Conservation (phyloP, 202 grass and related monocot genomes). For the Cymbopogon flexuosus region DNA sequence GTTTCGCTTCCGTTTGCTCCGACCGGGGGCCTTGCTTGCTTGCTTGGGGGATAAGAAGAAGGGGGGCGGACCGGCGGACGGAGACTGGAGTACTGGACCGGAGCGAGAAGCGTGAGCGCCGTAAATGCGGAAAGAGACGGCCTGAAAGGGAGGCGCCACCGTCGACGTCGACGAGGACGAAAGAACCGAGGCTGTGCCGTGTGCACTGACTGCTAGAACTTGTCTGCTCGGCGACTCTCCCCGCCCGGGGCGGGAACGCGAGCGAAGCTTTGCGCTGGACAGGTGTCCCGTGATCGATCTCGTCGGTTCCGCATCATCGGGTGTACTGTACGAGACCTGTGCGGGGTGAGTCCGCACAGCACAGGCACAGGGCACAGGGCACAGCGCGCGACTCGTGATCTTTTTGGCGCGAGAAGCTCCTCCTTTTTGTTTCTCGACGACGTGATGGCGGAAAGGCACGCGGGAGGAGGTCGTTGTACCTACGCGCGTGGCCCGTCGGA, state of each 20-base stretch:
- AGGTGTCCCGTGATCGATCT: slow-evolving; percentile 5
- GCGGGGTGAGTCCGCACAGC: no score
- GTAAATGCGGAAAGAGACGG: slow-evolving; percentile 29
- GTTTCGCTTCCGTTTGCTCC: neutral
- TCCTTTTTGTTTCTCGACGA: neutral
- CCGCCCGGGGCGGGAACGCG: neutral
- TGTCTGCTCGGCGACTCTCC: neutral
- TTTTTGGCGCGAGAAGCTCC: neutral
- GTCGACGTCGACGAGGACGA: neutral
- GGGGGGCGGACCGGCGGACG: no score
- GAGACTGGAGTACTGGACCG: neutral
- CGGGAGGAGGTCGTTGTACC: neutral
- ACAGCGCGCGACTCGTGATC: neutral
- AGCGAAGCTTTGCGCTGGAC: neutral
- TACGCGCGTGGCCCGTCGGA: neutral
- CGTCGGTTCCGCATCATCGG: neutral
- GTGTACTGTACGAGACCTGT: no score
- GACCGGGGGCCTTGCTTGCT: neutral
- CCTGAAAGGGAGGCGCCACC: neutral
- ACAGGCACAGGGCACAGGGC: neutral
- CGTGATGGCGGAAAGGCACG: neutral
- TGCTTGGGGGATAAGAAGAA: slow-evolving; percentile 43
- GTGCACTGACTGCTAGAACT: neutral
- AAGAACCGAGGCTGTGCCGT: neutral
- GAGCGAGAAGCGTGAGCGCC: neutral